Evolutionary conservation across 768 basidiomycete species (phyloP).

Genomic region (Harrya chromipes): DNA sequence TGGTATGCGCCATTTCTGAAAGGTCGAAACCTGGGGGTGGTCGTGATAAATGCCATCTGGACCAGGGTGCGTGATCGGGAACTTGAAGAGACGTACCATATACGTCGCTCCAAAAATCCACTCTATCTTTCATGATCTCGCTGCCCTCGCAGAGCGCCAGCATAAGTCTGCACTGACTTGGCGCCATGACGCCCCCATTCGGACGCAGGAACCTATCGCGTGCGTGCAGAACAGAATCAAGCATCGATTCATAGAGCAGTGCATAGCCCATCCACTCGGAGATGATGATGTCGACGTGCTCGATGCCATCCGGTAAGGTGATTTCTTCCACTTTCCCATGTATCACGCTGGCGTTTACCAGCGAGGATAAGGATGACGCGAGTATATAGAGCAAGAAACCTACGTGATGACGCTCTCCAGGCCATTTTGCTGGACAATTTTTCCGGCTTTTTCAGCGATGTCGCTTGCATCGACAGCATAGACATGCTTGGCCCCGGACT

Average conservation of each 20-base stretch:
- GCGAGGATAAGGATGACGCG: conserved; percentile 7
- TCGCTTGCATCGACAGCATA: conserved; percentile 90
- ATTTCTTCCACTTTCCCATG: conserved; percentile 92
- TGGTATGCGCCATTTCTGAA: conserved; percentile 69
- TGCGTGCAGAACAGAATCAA: conserved; percentile 89
- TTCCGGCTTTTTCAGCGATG: conserved; percentile 71
- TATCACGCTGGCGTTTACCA: conserved; percentile 53
- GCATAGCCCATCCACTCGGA: conserved; percentile 99
- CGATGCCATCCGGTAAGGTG: conserved; percentile 61
- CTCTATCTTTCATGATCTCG: conserved; percentile 74
- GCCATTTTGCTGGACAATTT: conserved; percentile 75
- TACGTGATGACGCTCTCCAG: conserved; percentile 69
- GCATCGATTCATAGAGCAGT: conserved; percentile 93
- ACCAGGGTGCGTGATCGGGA: not conserved
- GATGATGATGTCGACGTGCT: conserved; percentile 89
- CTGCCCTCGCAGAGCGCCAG: conserved; percentile 77
- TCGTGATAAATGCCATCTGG: not conserved
- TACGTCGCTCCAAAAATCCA: conserved; percentile 87
- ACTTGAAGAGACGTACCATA: conserved; percentile 57
- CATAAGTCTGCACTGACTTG: conserved; percentile 85
- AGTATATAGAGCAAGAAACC: conserved; percentile 17
- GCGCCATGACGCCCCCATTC: conserved; percentile 77
- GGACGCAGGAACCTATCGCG: conserved; percentile 81
- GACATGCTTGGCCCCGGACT: conserved; percentile 85
- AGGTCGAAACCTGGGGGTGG: conserved; percentile 74